Base-by-base conservation (phyloP, 1,284 basidiomycete species). In the Boletus sp. region DNA sequence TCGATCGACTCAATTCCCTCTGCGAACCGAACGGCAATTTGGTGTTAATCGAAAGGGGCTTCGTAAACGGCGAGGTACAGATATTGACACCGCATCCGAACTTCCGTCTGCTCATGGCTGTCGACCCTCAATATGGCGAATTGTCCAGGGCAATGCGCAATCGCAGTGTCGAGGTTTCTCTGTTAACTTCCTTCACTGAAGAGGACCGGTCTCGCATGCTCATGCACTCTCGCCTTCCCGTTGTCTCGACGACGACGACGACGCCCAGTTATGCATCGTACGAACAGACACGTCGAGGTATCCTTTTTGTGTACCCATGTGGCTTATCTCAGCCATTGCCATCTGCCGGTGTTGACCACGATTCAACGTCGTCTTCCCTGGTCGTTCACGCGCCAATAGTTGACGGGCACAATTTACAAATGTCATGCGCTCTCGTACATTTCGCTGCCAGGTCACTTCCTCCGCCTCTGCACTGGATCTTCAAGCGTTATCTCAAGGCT, bases 101-200 rank as follows among this genome's bases (percentile, higher is more conserved):
- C 58, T 99, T 99, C 72, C 80, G 94, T 27, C 73, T 99, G 8
- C 90, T 99, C 69, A 96, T 99, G 93, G 83, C 86, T 5, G 82
- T 96, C 49, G 91, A 99, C 62, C 88, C 93, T 17, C 82, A 84
- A 51, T 79, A 88, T 56, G 97, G 96, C 41, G 96, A 99, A 69
- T 74, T 99, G 9, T 98, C 95, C 7, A 79, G 96, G 32, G 96
- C 96, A 1, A 99, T 99, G 96, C 84, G 96, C 34, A 99, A 99
- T 67, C 84, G 96, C 56, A 96, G 95, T 29, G 76, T 98, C 35
- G 96, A 99, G 67, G 78, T 99, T 30, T 78, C 77, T 22, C 59
- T 89, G 29, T 51, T 73, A 13, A 46, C 61, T 10, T 46, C 51
- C 30, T 61, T 67, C 44, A 62, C 62, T 17, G 54, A 66, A 8